A percentile compares a stretch with the other conserved stretches of the same genome.
Evolutionary conservation across 2,329 filamentous ascomycete species (phyloP).

Genomic region (Colletotrichum australisinense): DNA sequence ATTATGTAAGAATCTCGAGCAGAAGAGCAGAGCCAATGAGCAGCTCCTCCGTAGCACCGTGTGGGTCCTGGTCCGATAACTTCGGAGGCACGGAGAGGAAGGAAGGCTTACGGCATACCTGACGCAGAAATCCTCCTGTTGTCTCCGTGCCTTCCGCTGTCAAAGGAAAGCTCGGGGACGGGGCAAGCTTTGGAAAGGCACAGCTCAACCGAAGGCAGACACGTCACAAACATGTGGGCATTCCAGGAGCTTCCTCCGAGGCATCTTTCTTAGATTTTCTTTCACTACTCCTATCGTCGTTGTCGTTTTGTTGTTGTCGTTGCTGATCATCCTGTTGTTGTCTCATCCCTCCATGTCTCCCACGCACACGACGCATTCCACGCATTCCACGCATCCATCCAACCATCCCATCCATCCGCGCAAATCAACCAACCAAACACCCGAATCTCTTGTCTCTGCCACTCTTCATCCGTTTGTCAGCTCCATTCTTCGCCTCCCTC

Average conservation of each 20-base stretch:
- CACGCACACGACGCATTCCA: not conserved
- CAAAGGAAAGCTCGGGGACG: not conserved
- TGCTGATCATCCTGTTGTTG: not conserved
- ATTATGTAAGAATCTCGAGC: too few relatives aligned
- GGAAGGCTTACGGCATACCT: not conserved
- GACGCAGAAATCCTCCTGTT: conserved; percentile 5
- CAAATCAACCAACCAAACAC: not conserved
- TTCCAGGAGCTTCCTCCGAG: not conserved
- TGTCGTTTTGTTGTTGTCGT: too few relatives aligned
- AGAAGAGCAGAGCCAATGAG: not conserved
- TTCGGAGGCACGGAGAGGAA: not conserved
- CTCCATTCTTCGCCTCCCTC: not conserved
- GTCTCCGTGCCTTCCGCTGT: conserved; percentile 1
- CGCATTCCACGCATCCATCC: not conserved
- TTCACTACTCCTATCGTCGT: too few relatives aligned
- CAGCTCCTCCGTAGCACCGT: not conserved
- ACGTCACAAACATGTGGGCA: conserved; percentile 4
- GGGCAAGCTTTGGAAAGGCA: not conserved
- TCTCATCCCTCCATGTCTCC: conserved; percentile 7
- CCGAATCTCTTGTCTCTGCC: too few relatives aligned
- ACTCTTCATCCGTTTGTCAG: conserved; percentile 1
- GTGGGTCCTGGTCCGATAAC: not conserved
- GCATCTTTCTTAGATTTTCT: not conserved
- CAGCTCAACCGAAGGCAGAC: not conserved
- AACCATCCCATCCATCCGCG: not conserved